Conservation (phyloP, 805 yeast species). For the Zygoascus biomembranicola region DNA sequence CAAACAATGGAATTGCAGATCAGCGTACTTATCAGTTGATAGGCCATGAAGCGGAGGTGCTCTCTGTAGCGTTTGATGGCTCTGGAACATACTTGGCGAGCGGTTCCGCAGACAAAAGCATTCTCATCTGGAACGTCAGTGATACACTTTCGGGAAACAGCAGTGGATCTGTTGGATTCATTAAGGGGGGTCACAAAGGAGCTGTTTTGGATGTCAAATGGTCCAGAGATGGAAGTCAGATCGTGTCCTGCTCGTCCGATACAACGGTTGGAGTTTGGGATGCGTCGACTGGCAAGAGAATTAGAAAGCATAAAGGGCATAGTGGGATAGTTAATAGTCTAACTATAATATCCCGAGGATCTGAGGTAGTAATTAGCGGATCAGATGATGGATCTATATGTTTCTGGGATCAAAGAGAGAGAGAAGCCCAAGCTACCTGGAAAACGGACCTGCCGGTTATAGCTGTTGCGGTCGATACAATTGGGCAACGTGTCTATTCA, state of each 20-base stretch:
- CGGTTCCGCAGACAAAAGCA: slow-evolving; percentile 46
- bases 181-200: slow-evolving; percentile 54
- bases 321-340: slow-evolving; percentile 49
- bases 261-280: slow-evolving; percentile 57
- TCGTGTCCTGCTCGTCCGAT: slow-evolving; percentile 56
- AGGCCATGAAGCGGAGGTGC: slow-evolving; percentile 33
- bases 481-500: slow-evolving; percentile 40
- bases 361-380: slow-evolving; percentile 40
- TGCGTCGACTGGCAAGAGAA: slow-evolving; percentile 43
- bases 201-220: slow-evolving; percentile 57
- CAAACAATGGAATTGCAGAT: slow-evolving; percentile 8
- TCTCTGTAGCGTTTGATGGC: slow-evolving; percentile 43
- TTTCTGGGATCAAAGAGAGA: slow-evolving; percentile 62
- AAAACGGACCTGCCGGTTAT: slow-evolving; percentile 51
- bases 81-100: slow-evolving; percentile 48
- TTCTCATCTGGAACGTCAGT: slow-evolving; percentile 34
- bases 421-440: slow-evolving; percentile 29
- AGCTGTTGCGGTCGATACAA: slow-evolving; percentile 37
- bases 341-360: slow-evolving; percentile 26
- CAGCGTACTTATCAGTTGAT: slow-evolving; percentile 10
- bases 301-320: slow-evolving; percentile 49
- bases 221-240: slow-evolving; percentile 35
- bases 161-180: slow-evolving; percentile 35
- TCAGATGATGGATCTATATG: slow-evolving; percentile 56
- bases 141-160: neutral